Conservation (phyloP, 495 filamentous ascomycete genomes). For the Lasiosphaeria ovina region DNA sequence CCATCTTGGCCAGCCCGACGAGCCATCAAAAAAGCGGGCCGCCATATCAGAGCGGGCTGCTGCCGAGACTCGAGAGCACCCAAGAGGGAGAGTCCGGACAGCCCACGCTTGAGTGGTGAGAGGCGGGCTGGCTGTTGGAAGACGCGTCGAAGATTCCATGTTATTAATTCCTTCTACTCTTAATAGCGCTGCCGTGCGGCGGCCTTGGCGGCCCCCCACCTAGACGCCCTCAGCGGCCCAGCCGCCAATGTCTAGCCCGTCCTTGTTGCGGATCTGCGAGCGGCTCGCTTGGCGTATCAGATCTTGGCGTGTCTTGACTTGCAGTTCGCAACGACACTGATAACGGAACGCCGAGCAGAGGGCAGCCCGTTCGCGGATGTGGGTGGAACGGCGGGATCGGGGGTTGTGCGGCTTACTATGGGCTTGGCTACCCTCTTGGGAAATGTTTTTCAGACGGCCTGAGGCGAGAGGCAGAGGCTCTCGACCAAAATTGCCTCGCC, state of each 20-base stretch:
- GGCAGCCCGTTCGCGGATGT: background rate
- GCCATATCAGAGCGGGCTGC: background rate
- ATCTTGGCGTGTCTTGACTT: slow-evolving; percentile 1
- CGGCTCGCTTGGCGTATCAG: slow-evolving; percentile 10
- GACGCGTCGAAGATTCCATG: background rate
- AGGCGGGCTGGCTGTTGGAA: background rate
- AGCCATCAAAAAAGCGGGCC: slow-evolving; percentile 1
- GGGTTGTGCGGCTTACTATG: too few species aligned
- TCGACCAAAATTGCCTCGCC: too few species aligned
- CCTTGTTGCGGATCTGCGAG: slow-evolving; percentile 2
- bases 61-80: background rate
- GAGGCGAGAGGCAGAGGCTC: too few species aligned
- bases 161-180: background rate
- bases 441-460: too few species aligned
- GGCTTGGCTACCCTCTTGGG: too few species aligned
- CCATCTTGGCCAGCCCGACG: background rate
- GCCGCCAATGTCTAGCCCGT: background rate
- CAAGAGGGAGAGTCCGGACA: too few species aligned
- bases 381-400: too few species aligned
- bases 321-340: background rate
- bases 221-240: background rate
- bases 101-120: background rate
- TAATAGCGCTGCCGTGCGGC: slow-evolving; percentile 12
- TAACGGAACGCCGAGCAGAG: background rate
- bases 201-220: slow-evolving; percentile 18